phyloP scores from a whole-genome alignment of 2,329 filamentous ascomycete species.

The Colletotrichum sp. region DNA sequence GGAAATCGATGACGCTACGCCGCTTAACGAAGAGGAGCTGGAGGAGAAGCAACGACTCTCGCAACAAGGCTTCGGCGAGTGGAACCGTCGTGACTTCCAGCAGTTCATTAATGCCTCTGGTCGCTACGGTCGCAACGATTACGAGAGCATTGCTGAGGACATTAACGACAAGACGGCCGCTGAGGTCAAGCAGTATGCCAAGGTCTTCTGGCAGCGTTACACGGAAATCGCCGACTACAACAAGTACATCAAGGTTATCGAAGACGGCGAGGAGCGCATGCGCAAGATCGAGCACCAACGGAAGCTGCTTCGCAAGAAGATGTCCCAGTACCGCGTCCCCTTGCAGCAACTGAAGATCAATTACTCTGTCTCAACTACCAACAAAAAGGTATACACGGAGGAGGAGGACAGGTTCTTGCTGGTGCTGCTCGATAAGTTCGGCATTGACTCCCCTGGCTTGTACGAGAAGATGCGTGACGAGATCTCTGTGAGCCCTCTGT shows the following conservation, averaged over 20 bases:
- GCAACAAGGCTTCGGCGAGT: conserved; percentile 85
- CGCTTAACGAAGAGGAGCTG: conserved; percentile 87
- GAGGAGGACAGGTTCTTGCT: conserved; percentile 96
- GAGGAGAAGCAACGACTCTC: conserved; percentile 85
- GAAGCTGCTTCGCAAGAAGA: conserved; percentile 93
- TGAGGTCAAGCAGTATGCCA: conserved; percentile 90
- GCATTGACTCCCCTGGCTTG: conserved; percentile 87
- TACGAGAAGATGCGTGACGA: conserved; percentile 97
- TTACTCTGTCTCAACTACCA: conserved; percentile 97
- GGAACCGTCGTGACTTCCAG: conserved; percentile 98
- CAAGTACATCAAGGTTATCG: conserved; percentile 88
- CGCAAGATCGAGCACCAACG: conserved; percentile 90
- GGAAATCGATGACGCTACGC: conserved; percentile 90
- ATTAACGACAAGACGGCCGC: conserved; percentile 87
- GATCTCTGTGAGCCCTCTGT: conserved; percentile 90
- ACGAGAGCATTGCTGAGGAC: conserved; percentile 83
- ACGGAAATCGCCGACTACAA: conserved; percentile 87
- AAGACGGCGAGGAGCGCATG: conserved; percentile 89
- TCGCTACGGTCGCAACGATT: conserved; percentile 88
- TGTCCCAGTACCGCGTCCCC: conserved; percentile 95
- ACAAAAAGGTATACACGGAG: conserved; percentile 99
- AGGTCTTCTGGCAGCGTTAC: conserved; percentile 96
- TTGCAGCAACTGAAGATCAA: conserved; percentile 98
- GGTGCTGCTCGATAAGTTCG: conserved; percentile 90
- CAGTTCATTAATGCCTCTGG: conserved; percentile 97